Evolutionary conservation across 2,329 filamentous ascomycete species (phyloP), one percentile per base, ranked within the genome.

Genomic region (Cladophialophora yegresii): DNA sequence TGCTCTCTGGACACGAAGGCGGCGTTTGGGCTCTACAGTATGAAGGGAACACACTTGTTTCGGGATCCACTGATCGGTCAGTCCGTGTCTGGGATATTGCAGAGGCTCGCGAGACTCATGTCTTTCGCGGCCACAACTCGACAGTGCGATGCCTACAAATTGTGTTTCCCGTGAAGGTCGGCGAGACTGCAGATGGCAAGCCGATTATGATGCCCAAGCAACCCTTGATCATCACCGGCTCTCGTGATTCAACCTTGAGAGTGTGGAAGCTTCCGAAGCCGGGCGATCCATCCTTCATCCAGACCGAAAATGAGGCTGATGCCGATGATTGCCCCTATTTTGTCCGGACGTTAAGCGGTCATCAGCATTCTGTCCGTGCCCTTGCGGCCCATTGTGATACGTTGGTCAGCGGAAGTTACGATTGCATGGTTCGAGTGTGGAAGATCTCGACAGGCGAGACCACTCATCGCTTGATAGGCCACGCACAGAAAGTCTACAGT

Each of bases 41-140:
- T 74, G 89, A 97, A 74, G 93, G 93, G 57, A 97, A 98, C 74
- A 92, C 91, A 16, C 81, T 99, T 22, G 95, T 99, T 2, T 99
- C 95, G 16, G 95, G 95, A 2, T 97, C 93, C 6, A 99, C 95
- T 0, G 95, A 99, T 77, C 85, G 95, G 54, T 96, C 95, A 10
- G 95, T 99, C n/a, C 88, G 95, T n/a, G 93, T 99, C 0, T 99
- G 95, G 95, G 93, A 99, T 75, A 97, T 99, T 68, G 92, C 96
- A 73, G 89, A 89, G 72, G 95, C 93, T 0, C 85, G 90, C 53
- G 97, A 93, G 76, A 93, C 93, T 10, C 95, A 99, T 75, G 89
- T 96, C 0, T 99, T 99, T 75, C 93, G 97, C 74, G 96, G 95
- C 0, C 95, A 99, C 75, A 99, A 95, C 9, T 98, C 93, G 49